Evolutionary conservation across 2,329 filamentous ascomycete species (phyloP).

Genomic region (Saccharata proteae): DNA sequence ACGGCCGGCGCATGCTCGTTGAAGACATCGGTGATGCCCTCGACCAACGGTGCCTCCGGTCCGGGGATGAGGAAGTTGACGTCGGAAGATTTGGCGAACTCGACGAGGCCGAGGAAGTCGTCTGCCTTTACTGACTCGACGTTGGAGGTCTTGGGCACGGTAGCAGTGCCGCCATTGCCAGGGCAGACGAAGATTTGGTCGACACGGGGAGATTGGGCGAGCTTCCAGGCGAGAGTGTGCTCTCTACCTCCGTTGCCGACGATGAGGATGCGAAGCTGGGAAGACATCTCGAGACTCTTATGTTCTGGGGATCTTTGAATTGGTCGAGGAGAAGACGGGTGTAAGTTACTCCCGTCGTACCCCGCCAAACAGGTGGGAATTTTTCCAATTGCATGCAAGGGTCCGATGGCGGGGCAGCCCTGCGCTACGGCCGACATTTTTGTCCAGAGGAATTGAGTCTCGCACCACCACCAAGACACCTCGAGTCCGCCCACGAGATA

Average conservation of each 20-base stretch:
- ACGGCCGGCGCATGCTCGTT: conserved; percentile 45
- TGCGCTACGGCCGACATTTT: not conserved
- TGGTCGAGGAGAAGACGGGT: too few species aligned
- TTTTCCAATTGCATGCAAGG: too few species aligned
- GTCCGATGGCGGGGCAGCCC: conserved; percentile 9
- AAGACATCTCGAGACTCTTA: too few species aligned
- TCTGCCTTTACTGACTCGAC: conserved; percentile 55
- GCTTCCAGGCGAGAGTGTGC: conserved; percentile 89
- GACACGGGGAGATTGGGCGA: conserved; percentile 69
- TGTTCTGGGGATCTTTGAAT: too few species aligned
- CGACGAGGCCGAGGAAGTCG: conserved; percentile 66
- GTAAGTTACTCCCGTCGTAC: too few species aligned
- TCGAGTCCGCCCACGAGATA: not conserved
- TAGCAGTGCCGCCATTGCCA: conserved; percentile 80
- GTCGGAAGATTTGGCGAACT: conserved; percentile 58
- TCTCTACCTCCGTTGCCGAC: conserved; percentile 91
- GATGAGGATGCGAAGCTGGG: conserved; percentile 57
- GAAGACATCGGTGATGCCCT: conserved; percentile 79
- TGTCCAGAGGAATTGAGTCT: conserved; percentile 1
- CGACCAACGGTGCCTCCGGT: conserved; percentile 86
- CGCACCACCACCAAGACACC: conserved; percentile 6
- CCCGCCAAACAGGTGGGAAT: too few species aligned
- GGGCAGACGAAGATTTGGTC: conserved; percentile 57
- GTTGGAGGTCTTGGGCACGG: conserved; percentile 61
- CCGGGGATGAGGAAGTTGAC: conserved; percentile 81